Conservation (phyloP, 2,329 filamentous ascomycete genomes). For the Talaromyces sp. region DNA sequence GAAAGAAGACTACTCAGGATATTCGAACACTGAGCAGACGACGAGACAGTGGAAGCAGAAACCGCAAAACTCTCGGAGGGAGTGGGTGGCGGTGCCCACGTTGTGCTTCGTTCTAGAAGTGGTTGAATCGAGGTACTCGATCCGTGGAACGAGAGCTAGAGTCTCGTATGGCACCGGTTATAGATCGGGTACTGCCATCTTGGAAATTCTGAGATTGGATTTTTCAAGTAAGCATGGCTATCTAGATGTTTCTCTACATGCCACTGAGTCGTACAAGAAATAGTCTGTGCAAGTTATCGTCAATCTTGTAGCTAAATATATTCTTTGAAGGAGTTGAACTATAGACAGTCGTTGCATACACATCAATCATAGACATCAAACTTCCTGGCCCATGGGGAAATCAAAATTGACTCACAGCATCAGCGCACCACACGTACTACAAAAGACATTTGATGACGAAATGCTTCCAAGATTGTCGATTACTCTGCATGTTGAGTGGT, state of each 20-base stretch:
- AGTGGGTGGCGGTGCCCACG: neutral
- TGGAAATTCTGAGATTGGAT: too few relatives aligned
- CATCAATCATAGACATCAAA: neutral
- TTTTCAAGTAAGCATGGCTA: too few relatives aligned
- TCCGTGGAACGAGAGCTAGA: neutral
- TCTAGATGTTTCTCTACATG: too few relatives aligned
- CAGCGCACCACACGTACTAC: neutral
- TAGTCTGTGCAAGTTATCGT: too few relatives aligned
- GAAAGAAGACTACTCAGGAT: neutral
- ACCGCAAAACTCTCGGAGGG: neutral
- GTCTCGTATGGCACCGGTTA: neutral
- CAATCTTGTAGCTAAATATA: neutral
- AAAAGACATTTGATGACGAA: neutral
- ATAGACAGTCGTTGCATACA: neutral
- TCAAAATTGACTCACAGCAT: neutral
- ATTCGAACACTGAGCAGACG: neutral
- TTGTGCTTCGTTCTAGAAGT: neutral
- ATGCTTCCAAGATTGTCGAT: neutral
- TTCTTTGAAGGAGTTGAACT: neutral
- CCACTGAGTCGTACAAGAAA: too few relatives aligned
- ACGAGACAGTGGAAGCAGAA: neutral
- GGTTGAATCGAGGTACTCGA: neutral
- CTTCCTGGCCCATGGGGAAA: neutral
- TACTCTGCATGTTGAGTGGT: slow-evolving; percentile 14
- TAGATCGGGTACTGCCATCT: neutral